Evolutionary conservation across 2,329 filamentous ascomycete genomes (phyloP).

Genomic region (Tolypocladium pustulatum): DNA sequence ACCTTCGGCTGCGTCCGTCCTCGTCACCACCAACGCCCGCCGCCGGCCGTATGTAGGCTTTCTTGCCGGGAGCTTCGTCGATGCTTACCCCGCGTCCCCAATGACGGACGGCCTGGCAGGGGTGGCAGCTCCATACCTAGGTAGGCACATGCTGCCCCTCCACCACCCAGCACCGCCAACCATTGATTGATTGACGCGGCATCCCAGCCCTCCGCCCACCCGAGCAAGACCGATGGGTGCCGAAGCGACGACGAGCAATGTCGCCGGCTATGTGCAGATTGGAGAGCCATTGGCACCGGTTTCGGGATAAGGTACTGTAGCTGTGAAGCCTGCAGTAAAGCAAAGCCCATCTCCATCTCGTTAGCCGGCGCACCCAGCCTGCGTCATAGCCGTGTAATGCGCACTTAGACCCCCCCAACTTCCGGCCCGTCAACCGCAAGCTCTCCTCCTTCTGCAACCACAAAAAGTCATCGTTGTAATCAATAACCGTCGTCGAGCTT

Average conservation of each 20-base stretch:
- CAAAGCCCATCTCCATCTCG: no score
- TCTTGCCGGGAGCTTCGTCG: no score
- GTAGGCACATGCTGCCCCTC: not conserved
- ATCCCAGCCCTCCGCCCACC: slow-evolving; percentile 16
- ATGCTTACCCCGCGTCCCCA: not conserved
- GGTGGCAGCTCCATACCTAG: not conserved
- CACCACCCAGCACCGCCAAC: not conserved
- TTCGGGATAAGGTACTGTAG: not conserved
- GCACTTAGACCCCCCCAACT: not conserved
- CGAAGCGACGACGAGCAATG: slow-evolving; percentile 10
- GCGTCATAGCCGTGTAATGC: not conserved
- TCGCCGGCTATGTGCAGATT: not conserved
- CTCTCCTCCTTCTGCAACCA: not conserved
- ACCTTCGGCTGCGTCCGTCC: not conserved
- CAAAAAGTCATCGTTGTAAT: not conserved
- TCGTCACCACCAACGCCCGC: not conserved
- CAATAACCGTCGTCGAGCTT: not conserved
- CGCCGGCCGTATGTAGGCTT: not conserved
- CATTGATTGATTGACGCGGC: no score
- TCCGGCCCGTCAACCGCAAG: not conserved
- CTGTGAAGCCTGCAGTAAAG: not conserved
- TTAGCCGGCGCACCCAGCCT: not conserved
- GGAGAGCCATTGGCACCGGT: not conserved
- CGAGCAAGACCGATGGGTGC: slow-evolving; percentile 24
- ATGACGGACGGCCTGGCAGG: not conserved